Evolutionary conservation across 139 green algal species (phyloP).

Genomic region (Coelastrella sp.): DNA sequence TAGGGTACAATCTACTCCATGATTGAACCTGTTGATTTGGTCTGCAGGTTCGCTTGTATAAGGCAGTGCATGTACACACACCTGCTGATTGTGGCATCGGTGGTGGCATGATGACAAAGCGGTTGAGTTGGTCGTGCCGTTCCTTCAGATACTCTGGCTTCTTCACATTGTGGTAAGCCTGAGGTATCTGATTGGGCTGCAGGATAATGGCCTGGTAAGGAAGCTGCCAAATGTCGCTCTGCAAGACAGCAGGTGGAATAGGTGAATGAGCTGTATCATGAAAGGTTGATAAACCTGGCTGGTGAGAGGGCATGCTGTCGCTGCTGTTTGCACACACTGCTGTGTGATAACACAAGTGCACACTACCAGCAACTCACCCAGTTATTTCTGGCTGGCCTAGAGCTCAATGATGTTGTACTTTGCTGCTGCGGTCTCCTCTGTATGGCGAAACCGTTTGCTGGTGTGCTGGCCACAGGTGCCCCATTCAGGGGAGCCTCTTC

Average conservation of each 20-base stretch:
- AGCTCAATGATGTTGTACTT: no score
- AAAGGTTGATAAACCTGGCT: no score
- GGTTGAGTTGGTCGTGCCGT: not conserved
- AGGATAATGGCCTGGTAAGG: constrained; percentile 9
- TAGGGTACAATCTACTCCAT: no score
- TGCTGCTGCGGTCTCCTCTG: constrained; percentile 19
- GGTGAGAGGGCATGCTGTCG: not conserved
- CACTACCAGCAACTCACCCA: no score
- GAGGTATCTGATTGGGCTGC: not conserved
- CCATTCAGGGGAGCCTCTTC: no score
- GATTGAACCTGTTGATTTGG: no score
- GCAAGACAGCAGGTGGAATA: not conserved
- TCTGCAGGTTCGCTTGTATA: not conserved
- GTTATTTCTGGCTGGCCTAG: no score
- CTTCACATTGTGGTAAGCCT: not conserved
- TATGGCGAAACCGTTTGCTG: no score
- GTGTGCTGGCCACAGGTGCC: no score
- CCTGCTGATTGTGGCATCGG: constrained; percentile 2
- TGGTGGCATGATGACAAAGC: constrained; percentile 8
- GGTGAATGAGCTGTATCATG: no score
- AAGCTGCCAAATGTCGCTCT: constrained; percentile 28
- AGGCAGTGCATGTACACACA: not conserved
- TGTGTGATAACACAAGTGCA: no score
- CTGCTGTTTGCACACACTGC: not conserved
- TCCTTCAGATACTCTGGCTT: not conserved